phyloP scores from a whole-genome alignment of 1,139 yeast genomes.

The Candida albicans region DNA sequence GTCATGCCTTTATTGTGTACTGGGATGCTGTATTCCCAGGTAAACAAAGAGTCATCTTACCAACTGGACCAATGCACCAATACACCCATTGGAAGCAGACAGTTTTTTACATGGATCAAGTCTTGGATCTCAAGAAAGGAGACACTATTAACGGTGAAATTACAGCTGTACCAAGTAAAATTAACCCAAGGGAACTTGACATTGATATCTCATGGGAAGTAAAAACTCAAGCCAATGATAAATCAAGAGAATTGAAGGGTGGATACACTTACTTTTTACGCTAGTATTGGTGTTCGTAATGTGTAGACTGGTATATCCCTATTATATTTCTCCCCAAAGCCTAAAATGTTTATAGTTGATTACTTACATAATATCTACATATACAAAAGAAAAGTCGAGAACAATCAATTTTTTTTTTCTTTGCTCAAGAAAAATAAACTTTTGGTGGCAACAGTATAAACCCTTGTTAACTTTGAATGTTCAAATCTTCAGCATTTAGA shows the following conservation, averaged over 20 bases:
- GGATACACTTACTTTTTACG: constrained; percentile 67
- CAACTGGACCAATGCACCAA: constrained; percentile 79
- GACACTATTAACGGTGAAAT: constrained; percentile 72
- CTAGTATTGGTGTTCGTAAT: constrained; percentile 20
- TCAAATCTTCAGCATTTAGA: constrained; percentile 1
- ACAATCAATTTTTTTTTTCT: no score
- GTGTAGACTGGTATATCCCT: background rate
- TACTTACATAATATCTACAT: no score
- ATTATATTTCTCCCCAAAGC: no score
- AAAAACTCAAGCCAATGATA: constrained; percentile 52
- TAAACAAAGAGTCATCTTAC: constrained; percentile 60
- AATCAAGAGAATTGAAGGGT: constrained; percentile 55
- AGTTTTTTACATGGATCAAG: constrained; percentile 86
- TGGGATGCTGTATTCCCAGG: constrained; percentile 86
- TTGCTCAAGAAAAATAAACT: background rate
- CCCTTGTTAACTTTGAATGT: background rate
- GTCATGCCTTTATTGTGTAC: constrained; percentile 93
- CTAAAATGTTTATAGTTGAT: no score
- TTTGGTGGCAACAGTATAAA: background rate
- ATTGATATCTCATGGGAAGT: constrained; percentile 63
- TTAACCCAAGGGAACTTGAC: constrained; percentile 84
- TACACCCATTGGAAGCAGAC: constrained; percentile 98
- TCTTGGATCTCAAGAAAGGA: constrained; percentile 73
- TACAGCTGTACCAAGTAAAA: constrained; percentile 71
- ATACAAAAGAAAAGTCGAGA: no score